A percentile compares a stretch with the other conserved stretches of the same genome.
Evolutionary conservation across 1,284 basidiomycete genomes (phyloP).

Genomic region (Ustilago trichophora): DNA sequence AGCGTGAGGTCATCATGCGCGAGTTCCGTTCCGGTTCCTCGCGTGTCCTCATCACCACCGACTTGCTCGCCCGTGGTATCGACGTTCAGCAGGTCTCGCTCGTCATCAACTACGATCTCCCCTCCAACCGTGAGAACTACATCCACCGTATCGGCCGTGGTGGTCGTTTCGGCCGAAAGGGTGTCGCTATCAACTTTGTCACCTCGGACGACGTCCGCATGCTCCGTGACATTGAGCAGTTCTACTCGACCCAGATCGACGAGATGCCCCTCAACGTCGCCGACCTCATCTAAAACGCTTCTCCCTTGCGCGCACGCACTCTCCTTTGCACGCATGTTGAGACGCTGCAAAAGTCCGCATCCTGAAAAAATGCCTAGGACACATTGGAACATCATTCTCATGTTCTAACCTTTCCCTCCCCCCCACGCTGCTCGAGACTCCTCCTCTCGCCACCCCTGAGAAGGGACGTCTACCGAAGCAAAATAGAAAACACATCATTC

Average conservation of each 20-base stretch:
- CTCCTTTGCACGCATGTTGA: no score
- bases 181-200: slow-evolving; percentile 80
- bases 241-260: slow-evolving; percentile 68
- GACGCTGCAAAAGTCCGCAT: no score
- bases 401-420: no score
- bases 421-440: no score
- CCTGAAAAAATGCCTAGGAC: no score
- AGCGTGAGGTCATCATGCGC: slow-evolving; percentile 91
- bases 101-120: slow-evolving; percentile 98
- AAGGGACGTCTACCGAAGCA: no score
- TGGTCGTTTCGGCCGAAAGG: slow-evolving; percentile 93
- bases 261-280: slow-evolving; percentile 97
- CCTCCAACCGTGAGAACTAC: slow-evolving; percentile 92
- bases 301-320: neutral
- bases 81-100: slow-evolving; percentile 95
- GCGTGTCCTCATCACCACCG: slow-evolving; percentile 86
- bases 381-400: no score
- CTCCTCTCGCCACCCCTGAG: no score
- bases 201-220: slow-evolving; percentile 92
- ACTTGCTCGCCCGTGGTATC: slow-evolving; percentile 97
- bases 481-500: no score
- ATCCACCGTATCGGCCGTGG: slow-evolving; percentile 98
- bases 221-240: slow-evolving; percentile 89
- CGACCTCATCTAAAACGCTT: slow-evolving; percentile 67
- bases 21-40: slow-evolving; percentile 85